These are phyloP conservation scores for Cornus kousa DNA, from an alignment of 148 eudicot species.

Conservation along the genomic window DNA sequence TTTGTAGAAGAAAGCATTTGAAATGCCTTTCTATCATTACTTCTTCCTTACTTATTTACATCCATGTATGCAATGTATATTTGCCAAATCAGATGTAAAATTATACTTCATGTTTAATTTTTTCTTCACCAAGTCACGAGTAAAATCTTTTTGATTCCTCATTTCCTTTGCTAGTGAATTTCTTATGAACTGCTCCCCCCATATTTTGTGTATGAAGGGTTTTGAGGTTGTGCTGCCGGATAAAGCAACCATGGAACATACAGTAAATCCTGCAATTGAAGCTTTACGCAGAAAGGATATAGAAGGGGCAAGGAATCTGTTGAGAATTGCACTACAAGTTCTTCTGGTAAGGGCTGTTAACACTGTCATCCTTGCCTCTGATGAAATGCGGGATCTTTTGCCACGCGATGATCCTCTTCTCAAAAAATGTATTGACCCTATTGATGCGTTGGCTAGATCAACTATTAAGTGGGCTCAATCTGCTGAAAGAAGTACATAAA, in stretches of 20 bases:
- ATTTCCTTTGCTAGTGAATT: not conserved
- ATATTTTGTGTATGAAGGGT: conserved; percentile 35
- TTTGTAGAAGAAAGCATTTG: not conserved
- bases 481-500: conserved; percentile 22
- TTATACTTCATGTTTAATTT: not conserved
- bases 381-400: conserved; percentile 50
- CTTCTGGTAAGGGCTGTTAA: conserved; percentile 70
- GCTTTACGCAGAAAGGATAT: conserved; percentile 58
- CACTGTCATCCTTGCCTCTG: conserved; percentile 59
- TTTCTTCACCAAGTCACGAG: not conserved
- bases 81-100: not conserved
- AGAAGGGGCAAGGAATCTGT: conserved; percentile 62
- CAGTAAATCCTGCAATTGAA: conserved; percentile 57
- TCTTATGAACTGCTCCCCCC: not conserved
- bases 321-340: conserved; percentile 69
- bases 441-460: conserved; percentile 66
- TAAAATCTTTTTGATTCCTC: not conserved
- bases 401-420: conserved; percentile 70
- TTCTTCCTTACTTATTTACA: not conserved
- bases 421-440: conserved; percentile 62
- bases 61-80: not conserved
- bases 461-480: conserved; percentile 41
- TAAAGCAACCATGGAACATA: conserved; percentile 70
- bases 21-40: not conserved
- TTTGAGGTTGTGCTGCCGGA: conserved; percentile 76